Conservation (phyloP, 1,139 yeast genomes). For the Suhomyces taliae region DNA sequence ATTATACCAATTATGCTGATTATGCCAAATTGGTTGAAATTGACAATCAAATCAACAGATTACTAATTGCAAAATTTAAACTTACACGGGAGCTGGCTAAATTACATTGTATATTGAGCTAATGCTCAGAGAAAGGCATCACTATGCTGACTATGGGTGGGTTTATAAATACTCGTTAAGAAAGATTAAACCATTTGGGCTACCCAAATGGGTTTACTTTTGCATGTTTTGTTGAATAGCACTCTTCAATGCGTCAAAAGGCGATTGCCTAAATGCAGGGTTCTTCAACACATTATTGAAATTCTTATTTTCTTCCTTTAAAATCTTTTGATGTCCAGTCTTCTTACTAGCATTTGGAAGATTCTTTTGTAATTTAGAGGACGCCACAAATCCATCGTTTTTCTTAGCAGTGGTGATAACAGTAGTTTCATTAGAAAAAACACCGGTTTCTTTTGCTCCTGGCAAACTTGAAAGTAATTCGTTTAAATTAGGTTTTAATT, state of each 20-base stretch:
- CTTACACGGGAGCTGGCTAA: neutral
- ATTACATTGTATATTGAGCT: neutral
- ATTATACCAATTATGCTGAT: too few relatives aligned
- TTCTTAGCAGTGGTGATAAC: constrained; percentile 6
- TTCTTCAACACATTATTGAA: constrained; percentile 57
- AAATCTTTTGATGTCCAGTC: constrained; percentile 56
- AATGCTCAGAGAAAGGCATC: neutral
- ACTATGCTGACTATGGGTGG: neutral
- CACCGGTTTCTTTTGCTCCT: constrained; percentile 25
- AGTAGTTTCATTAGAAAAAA: constrained; percentile 9
- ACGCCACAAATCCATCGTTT: constrained; percentile 18
- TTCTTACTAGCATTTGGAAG: constrained; percentile 60
- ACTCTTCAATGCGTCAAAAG: constrained; percentile 58
- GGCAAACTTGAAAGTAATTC: constrained; percentile 59
- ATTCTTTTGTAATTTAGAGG: constrained; percentile 39
- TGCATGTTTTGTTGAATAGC: constrained; percentile 24
- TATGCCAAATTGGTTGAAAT: too few relatives aligned
- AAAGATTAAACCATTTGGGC: neutral
- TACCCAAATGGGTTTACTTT: neutral
- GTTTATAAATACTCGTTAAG: neutral
- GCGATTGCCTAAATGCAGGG: constrained; percentile 50
- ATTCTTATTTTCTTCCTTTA: constrained; percentile 53
- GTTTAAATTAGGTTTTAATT: constrained; percentile 63
- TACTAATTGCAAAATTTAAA: neutral
- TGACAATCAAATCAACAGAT: too few relatives aligned